Evolutionary conservation across 1,284 basidiomycete genomes (phyloP), one percentile per base, ranked within the genome.

Genomic region (Cryptococcus jaspeensis): DNA sequence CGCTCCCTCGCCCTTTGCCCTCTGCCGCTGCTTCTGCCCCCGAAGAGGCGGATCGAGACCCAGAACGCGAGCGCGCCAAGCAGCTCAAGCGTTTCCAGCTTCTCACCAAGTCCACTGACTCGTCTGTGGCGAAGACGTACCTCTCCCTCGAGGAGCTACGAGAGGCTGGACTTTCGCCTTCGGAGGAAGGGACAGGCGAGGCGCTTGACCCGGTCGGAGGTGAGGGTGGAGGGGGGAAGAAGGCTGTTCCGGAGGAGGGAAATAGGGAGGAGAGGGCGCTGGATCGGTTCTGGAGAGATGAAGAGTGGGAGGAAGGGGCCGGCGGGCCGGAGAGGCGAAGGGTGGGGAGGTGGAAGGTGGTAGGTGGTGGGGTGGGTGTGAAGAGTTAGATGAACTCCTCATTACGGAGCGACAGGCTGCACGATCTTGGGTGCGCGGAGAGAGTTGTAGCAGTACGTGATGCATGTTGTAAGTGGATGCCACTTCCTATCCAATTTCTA

Each of bases 21-120:
- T 20, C 49, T 20, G 43, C 25, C 35, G 15, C 28, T 9, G 12
- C n/a, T 22, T 40, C 18, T 28, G 37, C 15, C 43, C 6, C 13
- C 28, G 28, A n/a, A 9, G 2, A 23, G 15, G 28, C 38, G 35
- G 44, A 22, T 11, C 36, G 40, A 49, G 22, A 50, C 20, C 36
- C 50, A 28, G 72, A 49, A 45, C 55, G 41, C 39, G 56, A 45
- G 64, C 70, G 53, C 52, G 67, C 22, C 51, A 60, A 46, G 25
- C 43, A 44, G 25, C 39, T 75, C 15, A 73, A 73, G 53, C 60
- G 73, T 49, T 77, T 77, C 56, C 75, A 75, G 59, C 57, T 73
- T 0, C 37, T 77, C 22, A 73, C 71, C 11, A 75, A 75, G 51
- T 66, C 63, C 1, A 48, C 55, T 1, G 73, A 74, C 61, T 55